phyloP scores from a whole-genome alignment of 2,329 filamentous ascomycete genomes.

The Aureobasidium vineae region DNA sequence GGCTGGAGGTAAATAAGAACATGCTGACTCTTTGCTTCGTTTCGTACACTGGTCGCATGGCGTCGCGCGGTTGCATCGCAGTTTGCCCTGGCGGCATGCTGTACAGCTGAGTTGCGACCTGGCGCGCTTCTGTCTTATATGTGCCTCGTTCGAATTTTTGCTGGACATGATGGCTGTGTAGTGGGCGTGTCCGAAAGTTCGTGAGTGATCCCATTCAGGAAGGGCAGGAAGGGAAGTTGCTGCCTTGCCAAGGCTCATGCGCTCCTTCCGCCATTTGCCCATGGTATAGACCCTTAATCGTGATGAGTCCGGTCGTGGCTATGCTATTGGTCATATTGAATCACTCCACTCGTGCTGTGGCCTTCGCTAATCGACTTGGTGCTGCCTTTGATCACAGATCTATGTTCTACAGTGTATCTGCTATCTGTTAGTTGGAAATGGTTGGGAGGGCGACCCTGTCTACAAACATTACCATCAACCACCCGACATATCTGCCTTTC shows the following conservation, averaged over 20 bases:
- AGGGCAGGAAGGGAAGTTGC: background rate
- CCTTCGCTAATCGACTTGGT: background rate
- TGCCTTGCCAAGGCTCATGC: slow-evolving; percentile 7
- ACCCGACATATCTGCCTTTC: no score
- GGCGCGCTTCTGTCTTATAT: slow-evolving; percentile 39
- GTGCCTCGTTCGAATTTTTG: slow-evolving; percentile 1
- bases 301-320: background rate
- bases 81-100: slow-evolving; percentile 40
- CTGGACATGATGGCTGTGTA: background rate
- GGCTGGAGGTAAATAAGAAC: slow-evolving; percentile 38
- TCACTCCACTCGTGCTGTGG: background rate
- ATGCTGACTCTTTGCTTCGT: slow-evolving; percentile 35
- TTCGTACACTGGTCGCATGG: slow-evolving; percentile 43
- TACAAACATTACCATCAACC: background rate
- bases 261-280: background rate
- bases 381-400: background rate
- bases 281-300: background rate
- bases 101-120: slow-evolving; percentile 41
- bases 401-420: background rate
- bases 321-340: background rate
- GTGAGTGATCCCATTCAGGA: background rate
- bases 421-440: background rate
- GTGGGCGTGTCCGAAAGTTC: background rate
- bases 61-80: slow-evolving; percentile 39
- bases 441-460: background rate